Conservation (phyloP, 768 basidiomycete genomes). For the Udeniomyces megalosporus region DNA sequence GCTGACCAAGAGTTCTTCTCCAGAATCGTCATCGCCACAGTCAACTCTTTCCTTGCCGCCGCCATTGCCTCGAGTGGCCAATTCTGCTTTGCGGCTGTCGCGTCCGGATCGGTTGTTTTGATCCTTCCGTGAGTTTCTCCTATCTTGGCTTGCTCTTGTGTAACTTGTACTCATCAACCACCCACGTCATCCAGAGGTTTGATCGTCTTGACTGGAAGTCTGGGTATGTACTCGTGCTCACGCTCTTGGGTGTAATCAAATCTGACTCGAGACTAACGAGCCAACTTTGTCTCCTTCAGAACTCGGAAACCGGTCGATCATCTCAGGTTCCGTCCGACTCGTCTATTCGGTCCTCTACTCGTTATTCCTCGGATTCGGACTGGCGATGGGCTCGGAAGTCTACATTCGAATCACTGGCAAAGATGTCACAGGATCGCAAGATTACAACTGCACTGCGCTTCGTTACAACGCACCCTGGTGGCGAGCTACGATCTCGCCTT, state of each 20-base stretch:
- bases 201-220: conserved; percentile 39
- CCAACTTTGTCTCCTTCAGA: conserved; percentile 30
- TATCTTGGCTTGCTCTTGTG: too few relatives aligned
- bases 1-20: too few relatives aligned
- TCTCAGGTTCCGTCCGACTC: conserved; percentile 66
- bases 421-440: conserved; percentile 37
- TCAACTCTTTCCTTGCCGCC: conserved; percentile 63
- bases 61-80: conserved; percentile 49
- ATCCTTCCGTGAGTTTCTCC: conserved; percentile 32
- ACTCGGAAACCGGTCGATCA: conserved; percentile 61
- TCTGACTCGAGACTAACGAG: neutral
- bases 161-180: too few relatives aligned
- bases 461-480: conserved; percentile 58
- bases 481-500: conserved; percentile 48
- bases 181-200: too few relatives aligned
- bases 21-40: conserved; percentile 56
- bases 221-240: conserved; percentile 24
- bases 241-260: neutral
- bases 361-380: conserved; percentile 51
- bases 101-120: conserved; percentile 58
- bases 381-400: conserved; percentile 59
- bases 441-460: conserved; percentile 44
- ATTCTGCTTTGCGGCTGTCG: conserved; percentile 68
- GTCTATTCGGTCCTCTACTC: conserved; percentile 63
- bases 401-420: conserved; percentile 43